Evolutionary conservation across 345 rosid species (phyloP).

Genomic region (Moringa oleifera): DNA sequence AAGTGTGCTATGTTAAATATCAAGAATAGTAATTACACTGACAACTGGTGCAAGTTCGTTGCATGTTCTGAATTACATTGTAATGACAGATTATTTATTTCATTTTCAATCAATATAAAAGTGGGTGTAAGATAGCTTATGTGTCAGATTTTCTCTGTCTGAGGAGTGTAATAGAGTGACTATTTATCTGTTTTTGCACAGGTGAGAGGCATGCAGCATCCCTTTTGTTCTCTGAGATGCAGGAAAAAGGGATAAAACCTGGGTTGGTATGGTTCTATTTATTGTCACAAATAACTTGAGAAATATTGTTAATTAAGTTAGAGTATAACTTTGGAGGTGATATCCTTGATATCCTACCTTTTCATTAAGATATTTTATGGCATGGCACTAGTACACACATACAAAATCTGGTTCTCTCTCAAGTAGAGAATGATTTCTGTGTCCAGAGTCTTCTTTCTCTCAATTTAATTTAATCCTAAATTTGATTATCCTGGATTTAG

Average conservation of each 20-base stretch:
- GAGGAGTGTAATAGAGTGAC: neutral
- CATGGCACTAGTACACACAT: neutral
- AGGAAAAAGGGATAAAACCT: slow-evolving; percentile 67
- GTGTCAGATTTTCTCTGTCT: neutral
- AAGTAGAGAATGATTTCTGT: neutral
- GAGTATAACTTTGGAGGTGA: too few species aligned
- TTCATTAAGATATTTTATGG: neutral
- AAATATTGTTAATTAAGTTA: neutral
- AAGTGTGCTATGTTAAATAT: too few species aligned
- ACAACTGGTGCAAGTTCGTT: neutral
- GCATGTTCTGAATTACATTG: neutral
- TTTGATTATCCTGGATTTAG: neutral
- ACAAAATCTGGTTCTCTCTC: neutral
- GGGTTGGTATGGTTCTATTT: slow-evolving; percentile 45
- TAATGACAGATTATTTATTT: too few species aligned
- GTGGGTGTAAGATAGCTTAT: too few species aligned
- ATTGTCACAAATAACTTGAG: neutral
- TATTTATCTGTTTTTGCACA: slow-evolving; percentile 24
- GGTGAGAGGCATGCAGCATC: slow-evolving; percentile 62
- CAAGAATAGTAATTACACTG: neutral
- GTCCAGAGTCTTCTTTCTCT: neutral
- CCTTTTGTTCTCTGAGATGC: slow-evolving; percentile 53
- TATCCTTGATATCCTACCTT: neutral
- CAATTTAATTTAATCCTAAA: too few species aligned
- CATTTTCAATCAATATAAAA: too few species aligned